phyloP scores from a whole-genome alignment of 192 early-diverging fungal genomes.

The Geranomyces michiganensis region DNA sequence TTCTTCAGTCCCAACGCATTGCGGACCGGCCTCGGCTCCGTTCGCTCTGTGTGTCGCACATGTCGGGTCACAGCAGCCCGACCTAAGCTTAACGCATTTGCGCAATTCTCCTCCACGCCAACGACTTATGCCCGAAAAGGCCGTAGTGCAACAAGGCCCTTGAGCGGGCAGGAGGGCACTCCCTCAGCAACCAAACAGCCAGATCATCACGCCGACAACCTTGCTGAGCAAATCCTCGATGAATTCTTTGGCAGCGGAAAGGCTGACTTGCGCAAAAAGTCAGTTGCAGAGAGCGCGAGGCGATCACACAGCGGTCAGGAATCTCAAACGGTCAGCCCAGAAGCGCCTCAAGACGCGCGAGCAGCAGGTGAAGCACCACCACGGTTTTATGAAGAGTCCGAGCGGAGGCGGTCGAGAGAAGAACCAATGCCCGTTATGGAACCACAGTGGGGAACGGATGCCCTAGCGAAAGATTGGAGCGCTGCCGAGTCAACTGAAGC shows the following conservation, averaged over 20 bases:
- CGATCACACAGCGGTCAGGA: neutral
- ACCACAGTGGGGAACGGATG: conserved; percentile 6
- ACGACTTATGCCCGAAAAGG: neutral
- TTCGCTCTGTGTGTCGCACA: too few relatives aligned
- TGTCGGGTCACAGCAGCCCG: too few relatives aligned
- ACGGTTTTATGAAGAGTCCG: too few relatives aligned
- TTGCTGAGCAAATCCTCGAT: conserved; percentile 19
- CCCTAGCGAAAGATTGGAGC: neutral
- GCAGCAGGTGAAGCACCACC: neutral
- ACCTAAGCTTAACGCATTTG: neutral
- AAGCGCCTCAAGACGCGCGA: neutral
- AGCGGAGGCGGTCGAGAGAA: neutral
- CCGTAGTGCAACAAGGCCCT: neutral
- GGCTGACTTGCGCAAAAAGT: neutral
- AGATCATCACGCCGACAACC: conserved; percentile 5
- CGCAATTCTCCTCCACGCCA: conserved; percentile 3
- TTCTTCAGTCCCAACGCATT: too few relatives aligned
- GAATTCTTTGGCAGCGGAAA: conserved; percentile 15
- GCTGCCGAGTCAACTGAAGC: conserved; percentile 9
- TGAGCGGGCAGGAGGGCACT: neutral
- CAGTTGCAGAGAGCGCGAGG: neutral
- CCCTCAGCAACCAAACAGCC: neutral
- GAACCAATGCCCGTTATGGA: neutral
- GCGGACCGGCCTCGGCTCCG: too few relatives aligned
- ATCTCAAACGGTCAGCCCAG: neutral